These are phyloP conservation scores for Boletales sp. DNA, from an alignment of 768 basidiomycete species.

Conservation along the genomic window DNA sequence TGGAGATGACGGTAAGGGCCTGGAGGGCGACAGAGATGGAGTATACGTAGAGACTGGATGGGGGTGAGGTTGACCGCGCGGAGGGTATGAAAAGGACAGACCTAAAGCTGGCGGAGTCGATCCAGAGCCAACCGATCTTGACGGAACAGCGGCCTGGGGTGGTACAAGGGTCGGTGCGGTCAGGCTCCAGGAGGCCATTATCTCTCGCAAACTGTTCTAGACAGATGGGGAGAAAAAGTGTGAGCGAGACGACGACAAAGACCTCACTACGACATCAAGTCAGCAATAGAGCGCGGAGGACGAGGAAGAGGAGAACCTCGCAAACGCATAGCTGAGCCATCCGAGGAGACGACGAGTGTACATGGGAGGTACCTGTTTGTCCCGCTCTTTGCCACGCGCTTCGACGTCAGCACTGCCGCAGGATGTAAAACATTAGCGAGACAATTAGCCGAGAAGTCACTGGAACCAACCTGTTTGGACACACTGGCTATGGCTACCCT, in stretches of 20 bases:
- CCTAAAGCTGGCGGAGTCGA: constrained; percentile 93
- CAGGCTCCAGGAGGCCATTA: constrained; percentile 77
- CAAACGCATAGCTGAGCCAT: constrained; percentile 85
- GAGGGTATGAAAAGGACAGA: constrained; percentile 22
- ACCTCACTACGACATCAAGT: constrained; percentile 52
- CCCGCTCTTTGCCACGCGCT: too few species aligned
- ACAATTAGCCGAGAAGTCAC: too few species aligned
- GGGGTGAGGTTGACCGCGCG: neutral
- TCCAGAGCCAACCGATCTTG: constrained; percentile 78
- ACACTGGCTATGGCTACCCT: too few species aligned
- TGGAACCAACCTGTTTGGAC: too few species aligned
- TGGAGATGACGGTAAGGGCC: constrained; percentile 91
- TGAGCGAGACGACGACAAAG: constrained; percentile 77
- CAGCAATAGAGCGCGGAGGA: neutral
- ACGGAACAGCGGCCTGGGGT: constrained; percentile 70
- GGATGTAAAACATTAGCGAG: too few species aligned
- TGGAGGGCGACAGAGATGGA: constrained; percentile 87
- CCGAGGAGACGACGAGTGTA: constrained; percentile 47
- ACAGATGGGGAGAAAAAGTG: constrained; percentile 79
- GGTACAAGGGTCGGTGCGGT: constrained; percentile 57
- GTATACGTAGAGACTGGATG: constrained; percentile 74
- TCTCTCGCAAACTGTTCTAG: constrained; percentile 88
- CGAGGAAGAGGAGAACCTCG: constrained; percentile 45
- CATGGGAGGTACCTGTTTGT: constrained; percentile 1
- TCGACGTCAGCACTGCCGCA: too few species aligned